Base-by-base conservation (phyloP, 441 rosid species). In the Brassica balearica region DNA sequence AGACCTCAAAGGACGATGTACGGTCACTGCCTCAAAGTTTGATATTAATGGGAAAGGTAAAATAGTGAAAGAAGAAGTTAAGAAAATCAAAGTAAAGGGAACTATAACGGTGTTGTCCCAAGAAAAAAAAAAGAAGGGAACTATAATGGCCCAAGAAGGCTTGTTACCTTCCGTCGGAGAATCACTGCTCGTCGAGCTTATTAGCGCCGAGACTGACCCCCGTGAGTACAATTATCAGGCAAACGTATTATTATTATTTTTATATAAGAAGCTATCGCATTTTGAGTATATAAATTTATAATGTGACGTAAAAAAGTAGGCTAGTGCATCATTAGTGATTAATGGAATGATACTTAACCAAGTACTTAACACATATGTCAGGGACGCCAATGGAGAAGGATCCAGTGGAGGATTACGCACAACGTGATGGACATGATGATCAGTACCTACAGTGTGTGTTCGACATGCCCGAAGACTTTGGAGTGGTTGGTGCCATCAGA, bases 171-270 rank as follows among this genome's bases (percentile, higher is more conserved):
- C 27, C 27, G 27, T 25, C 27, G 27, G 27, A 25, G 27, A 25
- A 25, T 25, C 92, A 2, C 76, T 91, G 15, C 87, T 84, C 10
- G 70, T 91, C 32, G 92, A 91, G 88, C 89, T 92, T 53, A 87
- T 87, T 65, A 92, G 27, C 27, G 27, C 27, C 4, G 27, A 25
- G 27, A 25, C 27, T 25, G 27, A 25, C 27, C 27, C 27, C 41
- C 41, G 41, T 36, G 41, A 36, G 41, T 36, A 36, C 41, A 36
- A 36, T 36, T 36, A 76, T 83, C 27, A 60, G 14, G 23, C 27
- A 75, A 8, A n/a, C 56, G 14, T n/a, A n/a, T 48, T 6, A 48
- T 5, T 36, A 14, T 4, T n/a, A 32, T 48, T 6, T 46, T 1
- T 12, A 48, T 4, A 48, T 46, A 46, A 12, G 19, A 48, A 48